These are phyloP conservation scores for Mycena maculata DNA, from an alignment of 768 basidiomycete species.

Conservation along the genomic window DNA sequence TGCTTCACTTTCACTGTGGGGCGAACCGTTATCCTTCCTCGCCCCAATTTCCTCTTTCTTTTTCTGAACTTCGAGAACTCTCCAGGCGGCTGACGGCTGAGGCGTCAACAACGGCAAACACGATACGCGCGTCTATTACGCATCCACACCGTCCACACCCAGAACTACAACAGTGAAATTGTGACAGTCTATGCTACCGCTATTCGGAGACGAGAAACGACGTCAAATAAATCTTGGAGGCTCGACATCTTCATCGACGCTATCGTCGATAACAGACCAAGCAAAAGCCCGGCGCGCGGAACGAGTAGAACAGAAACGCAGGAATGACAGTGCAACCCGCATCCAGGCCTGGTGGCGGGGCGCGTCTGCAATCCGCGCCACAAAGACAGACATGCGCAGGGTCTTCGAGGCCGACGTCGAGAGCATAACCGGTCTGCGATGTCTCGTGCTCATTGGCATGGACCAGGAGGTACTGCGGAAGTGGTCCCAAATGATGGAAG, in stretches of 20 bases:
- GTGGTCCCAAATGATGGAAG: conserved; percentile 57
- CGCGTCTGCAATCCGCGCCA: conserved; percentile 50
- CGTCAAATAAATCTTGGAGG: conserved; percentile 86
- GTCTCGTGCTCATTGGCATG: conserved; percentile 70
- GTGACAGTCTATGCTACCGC: conserved; percentile 47
- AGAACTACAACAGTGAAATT: not conserved
- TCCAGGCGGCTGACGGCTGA: too few relatives aligned
- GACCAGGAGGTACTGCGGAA: conserved; percentile 58
- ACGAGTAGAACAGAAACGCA: conserved; percentile 64
- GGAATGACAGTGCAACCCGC: conserved; percentile 66
- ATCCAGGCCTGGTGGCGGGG: conserved; percentile 83
- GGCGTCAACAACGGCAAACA: conserved; percentile 10
- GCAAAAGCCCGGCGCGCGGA: conserved; percentile 72
- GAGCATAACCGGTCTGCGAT: conserved; percentile 69
- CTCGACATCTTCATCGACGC: conserved; percentile 59
- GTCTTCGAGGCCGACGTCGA: conserved; percentile 65
- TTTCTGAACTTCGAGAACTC: conserved; percentile 16
- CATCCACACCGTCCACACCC: not conserved
- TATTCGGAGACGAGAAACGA: conserved; percentile 65
- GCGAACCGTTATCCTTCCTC: too few relatives aligned
- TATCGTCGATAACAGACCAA: conserved; percentile 68
- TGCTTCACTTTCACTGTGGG: too few relatives aligned
- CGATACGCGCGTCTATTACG: conserved; percentile 20
- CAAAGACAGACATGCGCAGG: conserved; percentile 58
- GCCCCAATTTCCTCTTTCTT: too few relatives aligned